Base-by-base conservation (phyloP, 83 land plant species). In the Thuja plicata region DNA sequence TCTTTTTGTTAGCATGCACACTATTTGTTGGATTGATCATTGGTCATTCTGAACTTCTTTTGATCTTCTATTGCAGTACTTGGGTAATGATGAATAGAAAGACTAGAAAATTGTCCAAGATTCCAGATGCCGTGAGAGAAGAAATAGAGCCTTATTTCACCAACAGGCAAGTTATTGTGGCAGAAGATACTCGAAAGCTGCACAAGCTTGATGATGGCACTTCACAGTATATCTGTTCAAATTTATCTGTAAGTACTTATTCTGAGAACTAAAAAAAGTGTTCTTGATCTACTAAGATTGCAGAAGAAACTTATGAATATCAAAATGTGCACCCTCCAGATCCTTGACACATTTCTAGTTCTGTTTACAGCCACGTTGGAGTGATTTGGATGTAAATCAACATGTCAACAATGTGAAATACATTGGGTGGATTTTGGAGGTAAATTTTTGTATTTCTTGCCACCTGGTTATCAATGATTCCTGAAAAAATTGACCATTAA, bases 31-130 rank as follows among this genome's bases (percentile, higher is more conserved):
- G 50, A 35, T 76, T 48, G 86, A 77, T 82, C 35, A 43, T 52
- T 27, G 79, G 34, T 79, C 17, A 87, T 8, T 35, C 79, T 57
- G 24, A 27, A 37, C 41, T n/a, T 5, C 10, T 8, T 27, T 66
- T 66, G 73, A 66, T 66, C 73, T 32, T 52, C 41, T 87, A 43
- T 41, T 8, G 40, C 90, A 96, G 97, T 93, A 87, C 92, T 1
- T 96, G 96, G 95, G 97, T 95, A 30, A 91, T 96, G 95, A 96
- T 94, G 97, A 96, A 96, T 90, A 96, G 94, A 86, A 60, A 86
- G n/a, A 94, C 97, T 37, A 92, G 97, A 85, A 89, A 81, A 45
- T 87, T 96, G 34, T 91, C 96, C 17, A 96, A 94, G 88, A 94
- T 96, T 19, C 97, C 97, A 35, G 97, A 94, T 24, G 94, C 91